Base-by-base conservation (phyloP, 2,329 filamentous ascomycete genomes). In the Aspergillus quadrilineatus region DNA sequence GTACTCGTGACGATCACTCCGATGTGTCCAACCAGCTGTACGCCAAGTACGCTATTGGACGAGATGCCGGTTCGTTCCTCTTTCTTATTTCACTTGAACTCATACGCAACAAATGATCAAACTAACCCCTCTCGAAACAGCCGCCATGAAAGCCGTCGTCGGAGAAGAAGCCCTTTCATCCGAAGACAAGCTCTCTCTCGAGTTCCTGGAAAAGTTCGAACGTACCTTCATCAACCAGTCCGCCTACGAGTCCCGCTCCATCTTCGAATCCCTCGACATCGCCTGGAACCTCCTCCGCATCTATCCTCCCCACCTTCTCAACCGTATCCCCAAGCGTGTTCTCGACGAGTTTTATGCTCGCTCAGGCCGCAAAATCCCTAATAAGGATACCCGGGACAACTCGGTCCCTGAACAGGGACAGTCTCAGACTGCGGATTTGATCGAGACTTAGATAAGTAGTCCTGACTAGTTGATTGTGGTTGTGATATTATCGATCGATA, bases 11-110 rank as follows among this genome's bases (percentile, higher is more conserved):
- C 77, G 95, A 99, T 71, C 94, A 99, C 78, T 90, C 91, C 67
- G 94, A 99, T 79, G 94, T 99, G 50, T 99, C 94, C 66, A 99
- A 99, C 82, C 94, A 99, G 82, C 85, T 99, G 63, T 99, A 99
- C 76, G 94, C 94, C 79, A 99, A 99, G 80, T 99, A 99, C 75
- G 94, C 94, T 76, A 97, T 99, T 73, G 94, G 94, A 73, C 92
- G 93, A 83, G 94, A 99, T 71, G 94, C 94, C 17, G 78, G 75
- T 78, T 64, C 67, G 75, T 69, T 34, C 12, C 32, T 34, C 8
- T 10, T 55, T 6, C 22, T 14, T 29, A 29, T 6, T 4, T 28
- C 2, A 17, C 26, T 29, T 15, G n/a, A 0, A 34, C 17, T 0
- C 26, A n/a, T 6, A 36, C 14, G 4, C 28, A 45, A 22, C 7